Base-by-base conservation (phyloP, 371 early-diverging fungal genomes). In the Mortierella sp. region DNA sequence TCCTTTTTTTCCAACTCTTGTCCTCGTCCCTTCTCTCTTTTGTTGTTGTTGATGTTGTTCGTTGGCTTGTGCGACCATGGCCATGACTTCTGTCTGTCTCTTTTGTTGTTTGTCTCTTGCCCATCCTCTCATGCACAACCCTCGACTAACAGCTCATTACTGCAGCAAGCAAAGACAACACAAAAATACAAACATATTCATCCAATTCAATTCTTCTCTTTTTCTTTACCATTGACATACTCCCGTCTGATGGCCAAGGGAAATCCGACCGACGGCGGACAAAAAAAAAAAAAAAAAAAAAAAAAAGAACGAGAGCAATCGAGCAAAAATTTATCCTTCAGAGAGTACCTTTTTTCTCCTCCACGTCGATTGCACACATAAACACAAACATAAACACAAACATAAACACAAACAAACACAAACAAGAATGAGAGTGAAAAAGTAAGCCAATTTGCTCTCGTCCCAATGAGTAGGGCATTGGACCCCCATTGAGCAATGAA, bases 41-140 rank as follows among this genome's bases (percentile, higher is more conserved):
- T 50, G 50, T 50, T 24, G 13, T 29, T 29, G 7, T 29, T n/a
- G 5, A 8, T 29, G 53, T 26, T 58, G 34, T 19, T 58, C 58
- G 58, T 58, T 58, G 58, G 58, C 58, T 58, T 58, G 58, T 58
- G 58, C 58, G 58, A 58, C 58, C 58, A 58, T 58, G 13, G 29
- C 29, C 31, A 14, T 58, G 16, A 14, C 58, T 58, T n/a, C n/a
- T n/a, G n/a, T n/a, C n/a, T n/a, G n/a, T n/a, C 58, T 34, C 34
- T 58, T 19, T 14, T 58, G 19, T 34, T 19, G 14, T 58, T 31
- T 52, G 34, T 7, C 58, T 55, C 29, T 55, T 10, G 22, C 10
- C 52, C 55, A 14, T n/a, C 58, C 34, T 58, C 58, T 58, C 34
- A 58, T 58, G 58, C 58, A 34, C 34, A 19, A 31, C n/a, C n/a